Percentiles rank a stretch among this genome's conserved stretches.
Conservation (phyloP, 306 rosid genomes). For the Malus sylvestris region DNA sequence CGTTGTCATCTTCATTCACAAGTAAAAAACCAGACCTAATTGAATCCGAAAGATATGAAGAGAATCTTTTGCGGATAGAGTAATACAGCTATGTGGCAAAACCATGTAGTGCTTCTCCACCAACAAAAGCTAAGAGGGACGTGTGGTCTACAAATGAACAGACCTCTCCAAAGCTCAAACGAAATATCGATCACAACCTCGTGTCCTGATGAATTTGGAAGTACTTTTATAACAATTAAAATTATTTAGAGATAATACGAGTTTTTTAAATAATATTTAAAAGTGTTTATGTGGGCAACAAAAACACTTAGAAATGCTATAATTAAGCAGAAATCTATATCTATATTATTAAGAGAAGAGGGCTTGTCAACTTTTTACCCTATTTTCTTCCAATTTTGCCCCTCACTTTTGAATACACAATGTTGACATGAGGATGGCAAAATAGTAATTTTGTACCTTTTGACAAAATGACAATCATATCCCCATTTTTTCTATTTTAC, state of each 20-base stretch:
- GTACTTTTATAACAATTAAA: too few species aligned
- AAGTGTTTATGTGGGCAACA: background rate
- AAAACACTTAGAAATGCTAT: background rate
- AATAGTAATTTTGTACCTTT: too few species aligned
- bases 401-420: too few species aligned
- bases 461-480: too few species aligned
- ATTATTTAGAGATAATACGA: background rate
- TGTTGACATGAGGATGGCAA: too few species aligned
- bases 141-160: background rate
- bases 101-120: background rate
- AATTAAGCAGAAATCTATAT: too few species aligned
- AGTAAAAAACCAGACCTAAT: background rate
- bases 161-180: background rate
- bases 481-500: too few species aligned
- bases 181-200: background rate
- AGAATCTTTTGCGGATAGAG: background rate
- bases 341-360: too few species aligned
- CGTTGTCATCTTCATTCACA: background rate
- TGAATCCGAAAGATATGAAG: background rate
- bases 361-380: too few species aligned
- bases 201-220: background rate
- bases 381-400: too few species aligned
- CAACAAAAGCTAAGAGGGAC: background rate
- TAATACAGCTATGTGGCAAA: background rate
- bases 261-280: background rate